phyloP scores from a whole-genome alignment of 2,329 filamentous ascomycete genomes.

The Ophiostoma australiae region DNA sequence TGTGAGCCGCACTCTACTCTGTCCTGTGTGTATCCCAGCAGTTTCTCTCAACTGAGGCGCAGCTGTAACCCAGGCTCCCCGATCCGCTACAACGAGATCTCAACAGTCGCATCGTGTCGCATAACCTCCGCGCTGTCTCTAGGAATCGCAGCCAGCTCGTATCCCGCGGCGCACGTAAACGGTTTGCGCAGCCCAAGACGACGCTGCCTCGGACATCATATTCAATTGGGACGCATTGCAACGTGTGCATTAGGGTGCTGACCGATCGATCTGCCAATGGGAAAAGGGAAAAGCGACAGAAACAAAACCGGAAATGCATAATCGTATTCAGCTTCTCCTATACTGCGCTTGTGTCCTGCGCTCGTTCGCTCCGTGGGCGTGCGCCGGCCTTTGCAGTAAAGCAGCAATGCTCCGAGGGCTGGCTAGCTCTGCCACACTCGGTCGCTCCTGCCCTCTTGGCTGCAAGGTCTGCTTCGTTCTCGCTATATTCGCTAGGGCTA shows the following conservation, averaged over 20 bases:
- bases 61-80: neutral
- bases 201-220: slow-evolving; percentile 4
- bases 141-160: neutral
- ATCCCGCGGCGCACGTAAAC: neutral
- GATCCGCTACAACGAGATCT: neutral
- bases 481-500: neutral
- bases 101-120: neutral
- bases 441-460: slow-evolving; percentile 12
- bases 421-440: neutral
- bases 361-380: neutral
- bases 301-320: neutral
- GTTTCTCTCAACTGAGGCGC: neutral
- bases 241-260: slow-evolving; percentile 11
- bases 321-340: slow-evolving; percentile 10
- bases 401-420: neutral
- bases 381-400: neutral
- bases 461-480: neutral
- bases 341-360: neutral
- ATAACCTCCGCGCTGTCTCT: neutral
- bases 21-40: neutral
- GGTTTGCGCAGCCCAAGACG: slow-evolving; percentile 2
- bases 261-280: slow-evolving; percentile 1
- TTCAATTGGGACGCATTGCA: neutral
- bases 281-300: neutral
- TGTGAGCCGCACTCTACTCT: neutral